A percentile compares a stretch with the other conserved stretches of the same genome.
phyloP scores from a whole-genome alignment of 208 protist species.

The Herpetomonas samuelpessoai region DNA sequence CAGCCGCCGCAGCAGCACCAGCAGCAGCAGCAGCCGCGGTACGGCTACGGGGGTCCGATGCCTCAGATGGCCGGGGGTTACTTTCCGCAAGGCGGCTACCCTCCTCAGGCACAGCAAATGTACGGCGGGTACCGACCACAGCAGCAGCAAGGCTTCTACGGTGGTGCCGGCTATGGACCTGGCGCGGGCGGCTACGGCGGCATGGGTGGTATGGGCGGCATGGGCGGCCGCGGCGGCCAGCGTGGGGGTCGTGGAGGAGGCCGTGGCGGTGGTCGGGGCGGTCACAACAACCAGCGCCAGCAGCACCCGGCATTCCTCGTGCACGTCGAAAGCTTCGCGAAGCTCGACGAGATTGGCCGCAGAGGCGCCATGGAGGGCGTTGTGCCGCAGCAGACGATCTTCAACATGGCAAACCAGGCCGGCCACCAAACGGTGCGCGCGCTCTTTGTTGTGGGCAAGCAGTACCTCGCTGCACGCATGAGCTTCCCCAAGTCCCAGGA shows the following conservation, averaged over 20 bases:
- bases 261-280: slow-evolving; percentile 15
- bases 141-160: slow-evolving; percentile 8
- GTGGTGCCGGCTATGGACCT: slow-evolving; percentile 14
- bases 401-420: slow-evolving; percentile 26
- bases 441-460: slow-evolving; percentile 58
- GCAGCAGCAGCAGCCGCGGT: slow-evolving; percentile 3
- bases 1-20: slow-evolving; percentile 4
- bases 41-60: not conserved
- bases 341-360: slow-evolving; percentile 63
- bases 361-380: slow-evolving; percentile 45
- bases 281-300: slow-evolving; percentile 6
- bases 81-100: slow-evolving; percentile 10
- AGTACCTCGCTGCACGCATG: slow-evolving; percentile 61
- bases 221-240: slow-evolving; percentile 20
- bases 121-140: slow-evolving; percentile 7
- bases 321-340: slow-evolving; percentile 68
- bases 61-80: not conserved
- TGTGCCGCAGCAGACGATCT: slow-evolving; percentile 29
- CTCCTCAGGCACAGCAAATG: slow-evolving; percentile 6
- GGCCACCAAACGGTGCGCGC: slow-evolving; percentile 33
- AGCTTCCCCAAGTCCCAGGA: slow-evolving; percentile 53
- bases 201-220: slow-evolving; percentile 14
- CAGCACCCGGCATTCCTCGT: slow-evolving; percentile 48
- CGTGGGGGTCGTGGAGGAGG: slow-evolving; percentile 19
- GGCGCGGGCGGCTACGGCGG: slow-evolving; percentile 12